These are phyloP conservation scores for Starmerella cellae DNA, from an alignment of 805 yeast genomes.

Conservation along the genomic window DNA sequence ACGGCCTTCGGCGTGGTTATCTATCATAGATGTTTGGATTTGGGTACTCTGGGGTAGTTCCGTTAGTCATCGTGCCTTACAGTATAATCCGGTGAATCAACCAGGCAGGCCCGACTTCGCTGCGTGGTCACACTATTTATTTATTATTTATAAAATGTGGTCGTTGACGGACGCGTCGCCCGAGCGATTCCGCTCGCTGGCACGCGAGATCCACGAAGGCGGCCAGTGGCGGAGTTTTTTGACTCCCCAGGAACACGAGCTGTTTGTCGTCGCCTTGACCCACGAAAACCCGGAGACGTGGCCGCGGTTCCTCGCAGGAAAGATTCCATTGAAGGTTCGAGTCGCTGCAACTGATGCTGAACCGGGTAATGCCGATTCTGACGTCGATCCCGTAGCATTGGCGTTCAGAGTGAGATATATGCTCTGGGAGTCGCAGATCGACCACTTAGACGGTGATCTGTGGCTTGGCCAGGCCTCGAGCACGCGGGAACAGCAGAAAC, in stretches of 20 bases:
- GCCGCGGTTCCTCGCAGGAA: conserved; percentile 26
- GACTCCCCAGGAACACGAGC: conserved; percentile 28
- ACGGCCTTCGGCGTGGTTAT: no score
- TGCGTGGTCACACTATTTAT: no score
- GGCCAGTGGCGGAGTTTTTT: conserved; percentile 25
- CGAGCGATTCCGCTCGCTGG: conserved; percentile 13
- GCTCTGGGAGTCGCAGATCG: conserved; percentile 27
- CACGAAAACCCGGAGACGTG: conserved; percentile 25
- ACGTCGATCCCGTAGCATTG: conserved; percentile 26
- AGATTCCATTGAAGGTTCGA: conserved; percentile 21
- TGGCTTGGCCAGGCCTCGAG: neutral
- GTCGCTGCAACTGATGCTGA: conserved; percentile 5
- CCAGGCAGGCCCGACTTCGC: no score
- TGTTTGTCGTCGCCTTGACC: conserved; percentile 26
- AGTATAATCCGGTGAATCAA: no score
- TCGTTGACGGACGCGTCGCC: conserved; percentile 18
- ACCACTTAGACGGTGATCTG: neutral
- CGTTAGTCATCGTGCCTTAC: no score
- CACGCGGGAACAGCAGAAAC: neutral
- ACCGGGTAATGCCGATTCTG: conserved; percentile 3
- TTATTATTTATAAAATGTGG: conserved; percentile 14
- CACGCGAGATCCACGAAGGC: conserved; percentile 13
- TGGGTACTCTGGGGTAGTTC: no score
- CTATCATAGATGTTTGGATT: no score
- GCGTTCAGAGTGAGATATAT: conserved; percentile 32